A percentile compares a stretch with the other conserved stretches of the same genome.
phyloP scores from a whole-genome alignment of 768 basidiomycete species.

The Macrolepiota albuminosa region DNA sequence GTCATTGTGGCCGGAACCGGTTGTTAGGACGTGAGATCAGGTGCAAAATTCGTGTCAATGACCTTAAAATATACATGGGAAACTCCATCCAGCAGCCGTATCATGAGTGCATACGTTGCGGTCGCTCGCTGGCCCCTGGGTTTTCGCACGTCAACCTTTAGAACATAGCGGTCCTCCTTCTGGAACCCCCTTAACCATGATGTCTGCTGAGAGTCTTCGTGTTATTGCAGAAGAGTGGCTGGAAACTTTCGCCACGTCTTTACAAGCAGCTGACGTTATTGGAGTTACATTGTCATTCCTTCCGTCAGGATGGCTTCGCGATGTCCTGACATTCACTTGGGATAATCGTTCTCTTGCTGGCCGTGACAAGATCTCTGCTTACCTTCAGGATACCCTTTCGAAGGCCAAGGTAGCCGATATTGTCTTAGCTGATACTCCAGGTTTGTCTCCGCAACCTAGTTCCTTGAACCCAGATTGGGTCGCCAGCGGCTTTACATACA shows the following conservation, averaged over 20 bases:
- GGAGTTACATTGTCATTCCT: constrained; percentile 24
- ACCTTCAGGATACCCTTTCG: constrained; percentile 22
- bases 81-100: too few relatives aligned
- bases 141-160: not conserved
- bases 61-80: too few relatives aligned
- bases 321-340: constrained; percentile 41
- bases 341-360: constrained; percentile 32
- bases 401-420: constrained; percentile 21
- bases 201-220: not conserved
- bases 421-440: constrained; percentile 19
- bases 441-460: constrained; percentile 17
- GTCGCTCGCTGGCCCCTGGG: not conserved
- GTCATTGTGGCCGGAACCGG: too few relatives aligned
- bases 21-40: too few relatives aligned
- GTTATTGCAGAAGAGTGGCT: constrained; percentile 22
- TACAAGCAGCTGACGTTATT: constrained; percentile 17
- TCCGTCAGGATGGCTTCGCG: constrained; percentile 34
- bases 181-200: not conserved
- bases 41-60: too few relatives aligned
- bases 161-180: not conserved
- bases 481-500: constrained; percentile 32
- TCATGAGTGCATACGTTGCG: not conserved
- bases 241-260: constrained; percentile 14
- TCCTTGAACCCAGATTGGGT: constrained; percentile 21
- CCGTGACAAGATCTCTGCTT: constrained; percentile 25